A percentile compares a stretch with the other conserved stretches of the same genome.
These are phyloP conservation scores for Schizosaccharomyces lindneri DNA, from an alignment of 805 yeast species.

Conservation along the genomic window DNA sequence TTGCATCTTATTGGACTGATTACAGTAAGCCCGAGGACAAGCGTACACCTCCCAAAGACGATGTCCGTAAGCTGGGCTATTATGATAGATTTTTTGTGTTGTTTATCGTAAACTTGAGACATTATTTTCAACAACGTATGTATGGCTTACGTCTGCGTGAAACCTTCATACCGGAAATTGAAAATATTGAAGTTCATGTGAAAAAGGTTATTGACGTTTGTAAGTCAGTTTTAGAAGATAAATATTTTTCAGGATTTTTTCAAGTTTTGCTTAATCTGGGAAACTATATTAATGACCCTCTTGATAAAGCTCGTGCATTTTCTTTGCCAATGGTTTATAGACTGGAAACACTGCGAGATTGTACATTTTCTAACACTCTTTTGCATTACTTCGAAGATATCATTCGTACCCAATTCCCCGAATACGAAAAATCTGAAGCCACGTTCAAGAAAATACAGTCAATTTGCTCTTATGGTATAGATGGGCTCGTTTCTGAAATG, in stretches of 20 bases:
- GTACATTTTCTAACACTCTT: slow-evolving; percentile 63
- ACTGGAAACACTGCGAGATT: slow-evolving; percentile 73
- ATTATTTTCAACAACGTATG: neutral
- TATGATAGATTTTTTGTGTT: neutral
- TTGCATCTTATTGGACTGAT: neutral
- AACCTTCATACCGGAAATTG: neutral
- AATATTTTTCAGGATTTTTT: slow-evolving; percentile 44
- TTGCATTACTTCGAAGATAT: slow-evolving; percentile 78
- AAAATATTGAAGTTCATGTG: neutral
- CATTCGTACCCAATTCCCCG: slow-evolving; percentile 65
- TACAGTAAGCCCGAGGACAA: neutral
- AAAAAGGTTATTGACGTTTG: neutral
- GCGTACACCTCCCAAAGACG: neutral
- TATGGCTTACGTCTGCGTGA: neutral
- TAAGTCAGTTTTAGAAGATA: neutral
- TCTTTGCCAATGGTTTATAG: slow-evolving; percentile 68
- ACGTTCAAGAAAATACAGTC: neutral
- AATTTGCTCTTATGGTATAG: neutral
- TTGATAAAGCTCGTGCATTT: slow-evolving; percentile 84
- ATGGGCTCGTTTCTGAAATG: neutral
- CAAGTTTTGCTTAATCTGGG: slow-evolving; percentile 79
- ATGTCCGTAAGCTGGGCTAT: neutral
- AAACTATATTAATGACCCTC: slow-evolving; percentile 82
- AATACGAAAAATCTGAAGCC: slow-evolving; percentile 26
- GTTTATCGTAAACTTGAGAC: neutral